phyloP scores from a whole-genome alignment of 2,329 filamentous ascomycete species.

The Metarhizium brunneum region DNA sequence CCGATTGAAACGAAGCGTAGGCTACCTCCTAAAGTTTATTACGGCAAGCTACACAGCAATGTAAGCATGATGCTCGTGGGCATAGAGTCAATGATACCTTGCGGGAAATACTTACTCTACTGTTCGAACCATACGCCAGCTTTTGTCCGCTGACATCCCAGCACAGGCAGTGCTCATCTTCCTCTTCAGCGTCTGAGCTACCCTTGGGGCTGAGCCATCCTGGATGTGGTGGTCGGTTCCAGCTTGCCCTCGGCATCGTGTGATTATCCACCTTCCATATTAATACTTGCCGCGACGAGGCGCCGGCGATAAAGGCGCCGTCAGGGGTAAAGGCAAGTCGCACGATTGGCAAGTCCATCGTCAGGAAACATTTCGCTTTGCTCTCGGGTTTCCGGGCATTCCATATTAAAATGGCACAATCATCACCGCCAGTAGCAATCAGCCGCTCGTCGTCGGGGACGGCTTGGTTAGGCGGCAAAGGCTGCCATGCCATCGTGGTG shows the following conservation, averaged over 20 bases:
- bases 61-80: not conserved
- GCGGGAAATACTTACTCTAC: conserved; percentile 37
- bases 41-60: conserved; percentile 32
- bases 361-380: conserved; percentile 50
- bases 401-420: conserved; percentile 54
- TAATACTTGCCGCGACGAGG: conserved; percentile 47
- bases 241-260: conserved; percentile 48
- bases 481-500: conserved; percentile 53
- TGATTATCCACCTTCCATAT: conserved; percentile 58
- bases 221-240: conserved; percentile 44
- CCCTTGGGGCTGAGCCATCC: conserved; percentile 51
- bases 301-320: conserved; percentile 53
- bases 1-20: not conserved
- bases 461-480: conserved; percentile 29
- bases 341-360: conserved; percentile 49
- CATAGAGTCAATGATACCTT: not conserved
- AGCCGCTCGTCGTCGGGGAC: conserved; percentile 40
- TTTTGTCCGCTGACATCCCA: conserved; percentile 56
- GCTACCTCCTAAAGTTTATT: conserved; percentile 38
- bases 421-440: conserved; percentile 52
- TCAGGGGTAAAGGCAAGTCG: conserved; percentile 54
- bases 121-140: conserved; percentile 55
- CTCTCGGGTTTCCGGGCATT: conserved; percentile 46
- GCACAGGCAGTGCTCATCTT: conserved; percentile 50
- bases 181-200: conserved; percentile 44